These are phyloP conservation scores for Fistulinella cinereoalba DNA, from an alignment of 1,284 basidiomycete genomes.

Conservation along the genomic window DNA sequence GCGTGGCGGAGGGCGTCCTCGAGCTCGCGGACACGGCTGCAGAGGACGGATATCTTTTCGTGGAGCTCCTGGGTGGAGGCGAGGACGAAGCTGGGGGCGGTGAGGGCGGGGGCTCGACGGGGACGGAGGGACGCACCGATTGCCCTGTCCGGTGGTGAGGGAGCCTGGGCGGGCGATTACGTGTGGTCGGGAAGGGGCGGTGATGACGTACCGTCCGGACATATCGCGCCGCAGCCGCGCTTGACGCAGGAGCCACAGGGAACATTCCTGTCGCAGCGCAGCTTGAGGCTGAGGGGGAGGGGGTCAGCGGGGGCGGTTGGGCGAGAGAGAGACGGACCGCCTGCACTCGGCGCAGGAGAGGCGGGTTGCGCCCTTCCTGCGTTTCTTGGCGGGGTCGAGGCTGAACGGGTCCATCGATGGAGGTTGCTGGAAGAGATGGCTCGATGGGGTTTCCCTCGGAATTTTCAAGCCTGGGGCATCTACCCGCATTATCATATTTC, in stretches of 20 bases:
- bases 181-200: conserved; percentile 9
- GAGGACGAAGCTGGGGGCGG: conserved; percentile 60
- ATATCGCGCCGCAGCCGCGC: conserved; percentile 74
- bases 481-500: neutral
- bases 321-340: conserved; percentile 39
- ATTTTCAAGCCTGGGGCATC: conserved; percentile 6
- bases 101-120: conserved; percentile 5
- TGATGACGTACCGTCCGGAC: conserved; percentile 46
- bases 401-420: conserved; percentile 14
- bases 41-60: conserved; percentile 75
- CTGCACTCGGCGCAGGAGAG: conserved; percentile 76
- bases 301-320: neutral
- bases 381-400: conserved; percentile 54
- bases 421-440: conserved; percentile 19
- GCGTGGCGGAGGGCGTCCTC: conserved; percentile 66
- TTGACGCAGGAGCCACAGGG: conserved; percentile 40
- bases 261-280: conserved; percentile 65
- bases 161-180: conserved; percentile 47
- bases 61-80: conserved; percentile 80
- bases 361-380: conserved; percentile 71
- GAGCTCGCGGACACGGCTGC: conserved; percentile 70
- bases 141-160: conserved; percentile 75
- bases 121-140: conserved; percentile 49
- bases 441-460: conserved; percentile 16
- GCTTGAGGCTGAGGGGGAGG: conserved; percentile 51